phyloP scores from a whole-genome alignment of 164 flowering plant genomes.

The Buxus sempervirens region DNA sequence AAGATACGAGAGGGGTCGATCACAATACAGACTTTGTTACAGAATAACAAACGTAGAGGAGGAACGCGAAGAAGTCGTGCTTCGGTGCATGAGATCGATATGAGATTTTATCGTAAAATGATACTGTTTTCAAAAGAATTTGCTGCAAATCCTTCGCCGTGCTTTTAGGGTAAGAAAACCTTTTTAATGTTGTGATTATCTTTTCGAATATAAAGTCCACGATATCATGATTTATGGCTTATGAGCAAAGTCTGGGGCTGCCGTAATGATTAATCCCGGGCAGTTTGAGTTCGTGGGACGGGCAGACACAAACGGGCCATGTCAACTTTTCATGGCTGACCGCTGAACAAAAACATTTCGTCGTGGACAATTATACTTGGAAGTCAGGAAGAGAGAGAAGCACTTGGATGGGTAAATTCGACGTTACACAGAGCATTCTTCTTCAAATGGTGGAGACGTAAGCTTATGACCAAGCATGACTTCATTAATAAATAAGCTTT shows the following conservation, averaged over 20 bases:
- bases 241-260: slow-evolving; percentile 53
- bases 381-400: slow-evolving; percentile 4
- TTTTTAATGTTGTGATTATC: neutral
- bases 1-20: too few species aligned
- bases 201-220: slow-evolving; percentile 17
- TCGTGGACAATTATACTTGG: slow-evolving; percentile 21
- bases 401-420: slow-evolving; percentile 35
- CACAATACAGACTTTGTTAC: too few species aligned
- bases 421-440: slow-evolving; percentile 19
- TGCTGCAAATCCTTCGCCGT: slow-evolving; percentile 40
- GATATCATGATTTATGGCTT: slow-evolving; percentile 56
- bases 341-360: slow-evolving; percentile 31
- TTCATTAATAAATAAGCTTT: slow-evolving; percentile 20
- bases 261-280: slow-evolving; percentile 46
- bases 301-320: slow-evolving; percentile 28
- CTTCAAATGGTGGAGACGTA: slow-evolving; percentile 20
- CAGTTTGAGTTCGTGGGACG: slow-evolving; percentile 36
- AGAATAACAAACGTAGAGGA: too few species aligned
- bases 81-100: slow-evolving; percentile 62
- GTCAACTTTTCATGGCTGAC: slow-evolving; percentile 17
- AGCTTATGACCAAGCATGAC: slow-evolving; percentile 44
- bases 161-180: slow-evolving; percentile 31
- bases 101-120: slow-evolving; percentile 6
- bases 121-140: neutral
- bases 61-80: slow-evolving; percentile 78